These are phyloP conservation scores for Chlorella ohadii DNA, from an alignment of 139 green algal species.

Conservation along the genomic window DNA sequence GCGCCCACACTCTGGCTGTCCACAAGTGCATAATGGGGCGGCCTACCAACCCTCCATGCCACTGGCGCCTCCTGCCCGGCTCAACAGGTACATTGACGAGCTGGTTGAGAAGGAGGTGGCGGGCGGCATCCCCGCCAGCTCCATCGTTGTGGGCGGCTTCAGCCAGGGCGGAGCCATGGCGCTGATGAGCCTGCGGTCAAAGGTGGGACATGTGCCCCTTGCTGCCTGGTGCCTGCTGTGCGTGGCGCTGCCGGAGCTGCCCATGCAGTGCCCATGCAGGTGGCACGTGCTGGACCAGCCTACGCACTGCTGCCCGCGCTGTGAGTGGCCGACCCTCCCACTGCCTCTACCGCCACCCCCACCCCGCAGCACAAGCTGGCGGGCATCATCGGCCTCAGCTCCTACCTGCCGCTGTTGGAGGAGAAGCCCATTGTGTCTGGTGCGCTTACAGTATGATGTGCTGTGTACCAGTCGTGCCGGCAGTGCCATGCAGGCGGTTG, in stretches of 20 bases:
- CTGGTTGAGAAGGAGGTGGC: constrained; percentile 23
- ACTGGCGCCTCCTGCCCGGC: too few relatives aligned
- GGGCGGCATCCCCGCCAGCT: constrained; percentile 44
- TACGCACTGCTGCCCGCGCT: too few relatives aligned
- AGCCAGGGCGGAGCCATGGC: constrained; percentile 78
- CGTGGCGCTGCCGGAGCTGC: too few relatives aligned
- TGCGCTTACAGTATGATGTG: too few relatives aligned
- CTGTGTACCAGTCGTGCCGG: neutral
- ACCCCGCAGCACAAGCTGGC: constrained; percentile 56
- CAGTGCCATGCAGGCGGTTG: too few relatives aligned
- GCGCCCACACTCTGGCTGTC: too few relatives aligned
- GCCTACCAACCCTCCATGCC: too few relatives aligned
- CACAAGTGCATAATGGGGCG: too few relatives aligned
- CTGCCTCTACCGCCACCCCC: neutral
- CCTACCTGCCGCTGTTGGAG: constrained; percentile 71
- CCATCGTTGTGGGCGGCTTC: constrained; percentile 81
- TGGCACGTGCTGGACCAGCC: too few relatives aligned
- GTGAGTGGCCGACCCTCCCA: too few relatives aligned
- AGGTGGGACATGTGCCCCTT: neutral
- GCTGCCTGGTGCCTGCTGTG: neutral
- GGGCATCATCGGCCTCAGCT: constrained; percentile 68
- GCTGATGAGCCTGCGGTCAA: constrained; percentile 65
- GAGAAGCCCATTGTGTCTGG: constrained; percentile 63
- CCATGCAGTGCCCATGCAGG: too few relatives aligned
- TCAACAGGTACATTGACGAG: constrained; percentile 33